Percentiles rank a stretch among this genome's conserved stretches.
Evolutionary conservation across 768 basidiomycete species (phyloP).

Genomic region (Boletellus ananas): DNA sequence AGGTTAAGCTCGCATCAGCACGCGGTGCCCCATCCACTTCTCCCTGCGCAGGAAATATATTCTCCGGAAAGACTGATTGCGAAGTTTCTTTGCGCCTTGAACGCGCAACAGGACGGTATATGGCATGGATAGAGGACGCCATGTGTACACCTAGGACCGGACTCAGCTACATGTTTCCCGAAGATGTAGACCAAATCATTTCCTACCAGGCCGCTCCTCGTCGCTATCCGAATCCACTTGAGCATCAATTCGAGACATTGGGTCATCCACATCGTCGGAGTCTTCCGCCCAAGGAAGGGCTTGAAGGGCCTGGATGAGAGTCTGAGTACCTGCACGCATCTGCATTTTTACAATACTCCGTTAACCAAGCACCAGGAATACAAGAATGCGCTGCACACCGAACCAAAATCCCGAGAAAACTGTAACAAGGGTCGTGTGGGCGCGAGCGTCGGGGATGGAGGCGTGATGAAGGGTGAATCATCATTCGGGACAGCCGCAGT

Average conservation of each 20-base stretch:
- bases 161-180: background rate
- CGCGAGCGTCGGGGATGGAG: slow-evolving; percentile 58
- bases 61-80: slow-evolving; percentile 12
- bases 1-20: slow-evolving; percentile 32
- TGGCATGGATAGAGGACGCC: slow-evolving; percentile 85
- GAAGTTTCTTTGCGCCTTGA: slow-evolving; percentile 43
- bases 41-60: slow-evolving; percentile 7
- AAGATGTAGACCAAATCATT: slow-evolving; percentile 11
- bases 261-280: slow-evolving; percentile 67
- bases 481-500: slow-evolving; percentile 30
- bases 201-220: slow-evolving; percentile 47
- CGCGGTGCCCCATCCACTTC: slow-evolving; percentile 32
- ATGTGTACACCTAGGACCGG: slow-evolving; percentile 41
- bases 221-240: slow-evolving; percentile 57
- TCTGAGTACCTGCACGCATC: slow-evolving; percentile 88
- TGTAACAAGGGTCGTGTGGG: slow-evolving; percentile 44
- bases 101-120: slow-evolving; percentile 76
- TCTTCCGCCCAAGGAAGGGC: slow-evolving; percentile 76
- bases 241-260: slow-evolving; percentile 38
- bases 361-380: background rate
- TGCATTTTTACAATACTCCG: slow-evolving; percentile 27
- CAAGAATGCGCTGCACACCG: slow-evolving; percentile 46
- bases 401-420: slow-evolving; percentile 64
- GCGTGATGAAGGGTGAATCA: slow-evolving; percentile 68
- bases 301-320: slow-evolving; percentile 84